phyloP scores from a whole-genome alignment of 768 basidiomycete genomes.

The Clitopilus hobsonii region DNA sequence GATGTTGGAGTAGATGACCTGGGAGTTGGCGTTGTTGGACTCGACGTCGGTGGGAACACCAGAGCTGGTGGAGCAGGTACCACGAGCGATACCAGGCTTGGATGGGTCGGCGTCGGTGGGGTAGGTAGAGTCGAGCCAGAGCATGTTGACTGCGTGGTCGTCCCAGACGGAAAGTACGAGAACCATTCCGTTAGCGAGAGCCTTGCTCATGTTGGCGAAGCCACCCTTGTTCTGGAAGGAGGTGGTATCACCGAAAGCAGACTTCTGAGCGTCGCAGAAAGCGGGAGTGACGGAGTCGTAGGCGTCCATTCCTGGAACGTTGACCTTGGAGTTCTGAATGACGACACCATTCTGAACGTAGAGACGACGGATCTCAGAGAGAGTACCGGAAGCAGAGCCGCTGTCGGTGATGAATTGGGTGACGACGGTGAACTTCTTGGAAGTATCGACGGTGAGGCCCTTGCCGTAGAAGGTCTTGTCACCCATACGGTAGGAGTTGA shows the following conservation, averaged over 20 bases:
- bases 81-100: conserved; percentile 29
- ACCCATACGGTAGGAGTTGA: conserved; percentile 43
- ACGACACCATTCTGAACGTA: conserved; percentile 36
- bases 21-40: conserved; percentile 19
- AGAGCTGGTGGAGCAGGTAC: conserved; percentile 33
- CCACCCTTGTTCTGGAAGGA: conserved; percentile 37
- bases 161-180: conserved; percentile 38
- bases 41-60: conserved; percentile 32
- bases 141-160: conserved; percentile 29
- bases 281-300: conserved; percentile 32
- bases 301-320: conserved; percentile 24
- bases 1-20: conserved; percentile 38
- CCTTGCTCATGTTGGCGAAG: conserved; percentile 26
- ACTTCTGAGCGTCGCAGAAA: conserved; percentile 37
- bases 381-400: conserved; percentile 29
- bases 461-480: conserved; percentile 29
- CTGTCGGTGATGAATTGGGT: conserved; percentile 37
- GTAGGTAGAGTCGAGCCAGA: conserved; percentile 26
- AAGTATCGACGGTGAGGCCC: conserved; percentile 32
- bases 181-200: conserved; percentile 38
- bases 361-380: conserved; percentile 36
- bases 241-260: conserved; percentile 38
- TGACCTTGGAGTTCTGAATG: conserved; percentile 30
- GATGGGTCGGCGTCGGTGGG: conserved; percentile 15
- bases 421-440: conserved; percentile 33